Evolutionary conservation across 2,329 filamentous ascomycete species (phyloP), one percentile per base, ranked within the genome.

Genomic region (Trichophyton equinum): DNA sequence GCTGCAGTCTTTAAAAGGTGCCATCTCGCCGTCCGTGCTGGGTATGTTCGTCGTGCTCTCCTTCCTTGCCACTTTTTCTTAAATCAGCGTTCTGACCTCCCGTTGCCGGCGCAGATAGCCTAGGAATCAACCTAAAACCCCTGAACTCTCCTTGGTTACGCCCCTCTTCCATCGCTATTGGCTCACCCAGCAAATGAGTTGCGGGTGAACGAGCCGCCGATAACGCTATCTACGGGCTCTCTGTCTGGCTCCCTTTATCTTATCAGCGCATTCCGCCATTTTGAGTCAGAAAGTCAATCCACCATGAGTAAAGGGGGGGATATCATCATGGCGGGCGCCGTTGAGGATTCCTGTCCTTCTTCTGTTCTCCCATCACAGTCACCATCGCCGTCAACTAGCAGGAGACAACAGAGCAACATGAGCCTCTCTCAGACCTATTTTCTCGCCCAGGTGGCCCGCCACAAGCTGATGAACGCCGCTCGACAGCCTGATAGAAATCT

Each of bases 391-490:
- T 70, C 73, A 30, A 68, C 72, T 42, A 67, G 69, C 20, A 71
- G 69, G 33, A 77, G 78, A 74, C 81, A 87, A 79, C 88, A 91
- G 77, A 47, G 18, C 27, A 91, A 87, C 78, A 97, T 97, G 94
- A 95, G 88, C 74, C 87, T 97, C 79, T 95, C 92, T 30, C 91
- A 96, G 78, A 97, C 92, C 64, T 99, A 97, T 87, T 96, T 90
- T 80, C 87, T 97, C 70, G 94, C 94, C 74, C 91, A 96, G 82
- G 92, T 91, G 77, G 94, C 94, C 73, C 86, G 94, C 75, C 87
- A 86, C 69, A 99, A 99, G 90, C 91, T 99, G 72, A 91, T 91
- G 67, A 84, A 82, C 66, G 92, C 97, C 79, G 94, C 94, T 79
- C 85, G 86, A 76, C 87, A 87, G 71, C 81, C 89, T 69, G 92